Evolutionary conservation across 805 yeast genomes (phyloP), one percentile per base, ranked within the genome.

Genomic region (Ogataea methanolica): DNA sequence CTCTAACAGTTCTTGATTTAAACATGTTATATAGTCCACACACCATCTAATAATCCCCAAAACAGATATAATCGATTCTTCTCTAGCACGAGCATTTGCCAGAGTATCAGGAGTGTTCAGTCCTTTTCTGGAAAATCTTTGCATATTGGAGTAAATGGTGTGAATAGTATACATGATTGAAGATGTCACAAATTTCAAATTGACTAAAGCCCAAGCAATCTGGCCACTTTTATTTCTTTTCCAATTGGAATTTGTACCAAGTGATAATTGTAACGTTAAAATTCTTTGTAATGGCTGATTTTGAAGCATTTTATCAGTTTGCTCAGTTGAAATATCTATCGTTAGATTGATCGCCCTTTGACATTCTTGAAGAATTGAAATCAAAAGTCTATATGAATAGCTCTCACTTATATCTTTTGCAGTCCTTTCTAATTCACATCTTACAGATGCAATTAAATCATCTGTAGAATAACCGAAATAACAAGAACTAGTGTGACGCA

Each of bases 31-130:
- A 50, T 88, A 79, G 61, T 90, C 97, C 33, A 88, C 76, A 54
- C 88, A 77, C 97, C 97, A 92, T 57, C 88, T 79, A 8, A 86
- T 80, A 36, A 85, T 79, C 0, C 97, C 97, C n/a, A 88, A 65
- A 11, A 82, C 70, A 16, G 80, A 73, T 55, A 83, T 70, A 4
- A 85, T 73, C 51, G 80, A 73, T 55, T 85, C 90, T 35, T 83
- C 83, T 54, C 89, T 71, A 59, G 78, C 51, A 57, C 58, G 49
- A 44, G 72, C 62, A 41, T 67, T 66, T 6, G 59, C 56, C 9
- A 65, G 60, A 17, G 71, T 71, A 50, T 82, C 85, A 35, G 75
- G 73, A 2, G 70, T 60, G 5, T 75, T 74, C 14, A 65, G 71
- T 36, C 77, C 78, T 54, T 80, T 80, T 55, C 80, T 81, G 47